Evolutionary conservation across 805 yeast genomes (phyloP).

Genomic region (Suhomyces sp.): DNA sequence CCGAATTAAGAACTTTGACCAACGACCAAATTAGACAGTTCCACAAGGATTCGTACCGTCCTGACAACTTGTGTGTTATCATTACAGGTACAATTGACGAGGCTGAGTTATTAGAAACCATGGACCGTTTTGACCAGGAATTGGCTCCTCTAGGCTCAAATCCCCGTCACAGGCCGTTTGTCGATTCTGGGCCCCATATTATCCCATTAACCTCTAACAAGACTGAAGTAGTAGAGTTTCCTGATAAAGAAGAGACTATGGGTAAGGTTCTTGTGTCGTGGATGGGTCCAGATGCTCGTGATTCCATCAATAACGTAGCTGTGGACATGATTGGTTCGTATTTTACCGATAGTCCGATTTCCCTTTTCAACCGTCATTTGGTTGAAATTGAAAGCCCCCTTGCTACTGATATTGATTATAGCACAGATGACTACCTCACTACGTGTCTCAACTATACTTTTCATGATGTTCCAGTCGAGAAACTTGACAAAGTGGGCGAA

Average conservation of each 20-base stretch:
- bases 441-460: conserved; percentile 57
- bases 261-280: conserved; percentile 75
- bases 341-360: conserved; percentile 72
- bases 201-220: conserved; percentile 39
- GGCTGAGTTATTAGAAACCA: conserved; percentile 56
- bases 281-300: conserved; percentile 70
- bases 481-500: conserved; percentile 50
- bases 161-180: conserved; percentile 65
- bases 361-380: conserved; percentile 65
- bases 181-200: conserved; percentile 54
- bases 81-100: conserved; percentile 86
- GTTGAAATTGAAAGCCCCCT: conserved; percentile 81
- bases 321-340: conserved; percentile 69
- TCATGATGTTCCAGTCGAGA: conserved; percentile 73
- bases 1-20: conserved; percentile 68
- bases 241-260: conserved; percentile 82
- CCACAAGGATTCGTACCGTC: conserved; percentile 69
- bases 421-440: conserved; percentile 70
- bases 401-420: conserved; percentile 66
- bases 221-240: conserved; percentile 64
- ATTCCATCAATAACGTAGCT: conserved; percentile 59
- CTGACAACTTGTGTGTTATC: conserved; percentile 80
- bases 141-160: conserved; percentile 38
- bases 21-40: conserved; percentile 73
- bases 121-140: conserved; percentile 59